Conservation (phyloP, 1,284 basidiomycete species). For the Ceratobasidium sp. region DNA sequence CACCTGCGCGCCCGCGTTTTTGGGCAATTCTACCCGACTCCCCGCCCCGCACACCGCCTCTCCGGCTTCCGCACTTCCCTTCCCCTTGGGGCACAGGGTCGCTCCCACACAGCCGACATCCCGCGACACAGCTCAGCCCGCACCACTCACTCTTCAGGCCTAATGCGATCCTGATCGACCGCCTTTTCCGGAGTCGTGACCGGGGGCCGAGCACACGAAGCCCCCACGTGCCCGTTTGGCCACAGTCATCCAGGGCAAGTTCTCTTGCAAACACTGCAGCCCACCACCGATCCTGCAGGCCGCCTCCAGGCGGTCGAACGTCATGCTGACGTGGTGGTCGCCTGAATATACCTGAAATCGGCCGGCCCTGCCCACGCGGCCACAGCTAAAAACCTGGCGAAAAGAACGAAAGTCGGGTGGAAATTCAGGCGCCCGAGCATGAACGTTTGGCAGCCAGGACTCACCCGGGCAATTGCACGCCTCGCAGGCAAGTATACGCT, state of each 20-base stretch:
- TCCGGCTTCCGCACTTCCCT: slow-evolving; percentile 26
- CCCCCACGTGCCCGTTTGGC: slow-evolving; percentile 27
- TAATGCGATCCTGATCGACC: slow-evolving; percentile 31
- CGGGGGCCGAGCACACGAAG: slow-evolving; percentile 18
- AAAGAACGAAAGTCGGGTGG: slow-evolving; percentile 12
- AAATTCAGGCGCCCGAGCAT: slow-evolving; percentile 16
- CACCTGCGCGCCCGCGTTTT: slow-evolving; percentile 12
- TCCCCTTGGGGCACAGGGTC: slow-evolving; percentile 32
- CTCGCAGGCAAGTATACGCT: neutral
- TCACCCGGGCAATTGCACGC: slow-evolving; percentile 14
- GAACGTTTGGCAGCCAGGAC: slow-evolving; percentile 9
- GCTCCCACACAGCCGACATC: slow-evolving; percentile 42
- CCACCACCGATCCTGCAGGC: slow-evolving; percentile 23
- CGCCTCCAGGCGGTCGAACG: slow-evolving; percentile 29
- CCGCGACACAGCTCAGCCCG: neutral
- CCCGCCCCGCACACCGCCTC: slow-evolving; percentile 33
- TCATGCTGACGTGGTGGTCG: slow-evolving; percentile 36
- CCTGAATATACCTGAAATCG: slow-evolving; percentile 41
- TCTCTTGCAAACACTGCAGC: slow-evolving; percentile 8
- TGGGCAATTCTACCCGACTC: slow-evolving; percentile 38
- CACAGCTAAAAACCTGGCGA: slow-evolving; percentile 13
- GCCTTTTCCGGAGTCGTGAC: neutral
- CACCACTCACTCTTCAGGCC: slow-evolving; percentile 16
- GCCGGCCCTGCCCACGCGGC: slow-evolving; percentile 37
- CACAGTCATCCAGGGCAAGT: slow-evolving; percentile 13